A percentile compares a stretch with the other conserved stretches of the same genome.
These are phyloP conservation scores for Globisporangium echinulatum DNA, from an alignment of 352 stramenopile genomes.

Conservation along the genomic window DNA sequence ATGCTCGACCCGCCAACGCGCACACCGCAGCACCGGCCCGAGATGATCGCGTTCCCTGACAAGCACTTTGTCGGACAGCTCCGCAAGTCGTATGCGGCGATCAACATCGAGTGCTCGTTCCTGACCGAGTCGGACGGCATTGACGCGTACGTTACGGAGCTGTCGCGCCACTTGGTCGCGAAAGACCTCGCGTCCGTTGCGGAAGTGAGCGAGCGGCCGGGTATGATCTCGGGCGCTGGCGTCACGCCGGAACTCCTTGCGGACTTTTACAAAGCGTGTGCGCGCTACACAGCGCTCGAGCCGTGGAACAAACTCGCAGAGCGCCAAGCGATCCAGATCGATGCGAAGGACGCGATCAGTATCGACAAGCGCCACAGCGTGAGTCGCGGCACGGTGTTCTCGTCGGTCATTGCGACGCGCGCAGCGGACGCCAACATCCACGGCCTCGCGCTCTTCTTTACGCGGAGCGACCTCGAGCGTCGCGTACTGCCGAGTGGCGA, in stretches of 20 bases:
- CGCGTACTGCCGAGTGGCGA: slow-evolving; percentile 63
- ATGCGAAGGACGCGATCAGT: slow-evolving; percentile 56
- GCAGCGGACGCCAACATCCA: slow-evolving; percentile 54
- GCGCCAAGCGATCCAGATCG: slow-evolving; percentile 75
- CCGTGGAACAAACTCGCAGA: slow-evolving; percentile 66
- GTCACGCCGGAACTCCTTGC: slow-evolving; percentile 51
- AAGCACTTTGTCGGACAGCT: slow-evolving; percentile 70
- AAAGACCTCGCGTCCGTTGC: slow-evolving; percentile 79
- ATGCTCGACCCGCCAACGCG: slow-evolving; percentile 72
- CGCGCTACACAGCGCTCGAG: slow-evolving; percentile 54
- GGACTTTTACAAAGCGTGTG: slow-evolving; percentile 59
- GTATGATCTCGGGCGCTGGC: slow-evolving; percentile 44
- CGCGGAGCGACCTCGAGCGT: slow-evolving; percentile 61
- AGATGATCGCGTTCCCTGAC: slow-evolving; percentile 84
- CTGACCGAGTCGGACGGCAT: slow-evolving; percentile 83
- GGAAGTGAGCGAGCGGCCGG: slow-evolving; percentile 67
- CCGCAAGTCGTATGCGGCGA: slow-evolving; percentile 61
- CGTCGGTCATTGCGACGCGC: slow-evolving; percentile 61
- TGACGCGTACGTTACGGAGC: slow-evolving; percentile 79
- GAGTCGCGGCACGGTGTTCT: slow-evolving; percentile 55
- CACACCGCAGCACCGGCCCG: slow-evolving; percentile 72
- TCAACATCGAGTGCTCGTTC: slow-evolving; percentile 83
- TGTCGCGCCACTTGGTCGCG: slow-evolving; percentile 72
- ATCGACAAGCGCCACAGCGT: slow-evolving; percentile 60
- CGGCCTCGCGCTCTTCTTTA: slow-evolving; percentile 78